Percentiles rank a stretch among this genome's conserved stretches.
phyloP scores from a whole-genome alignment of 2,329 filamentous ascomycete species.

The Teratosphaeria zuluensis region DNA sequence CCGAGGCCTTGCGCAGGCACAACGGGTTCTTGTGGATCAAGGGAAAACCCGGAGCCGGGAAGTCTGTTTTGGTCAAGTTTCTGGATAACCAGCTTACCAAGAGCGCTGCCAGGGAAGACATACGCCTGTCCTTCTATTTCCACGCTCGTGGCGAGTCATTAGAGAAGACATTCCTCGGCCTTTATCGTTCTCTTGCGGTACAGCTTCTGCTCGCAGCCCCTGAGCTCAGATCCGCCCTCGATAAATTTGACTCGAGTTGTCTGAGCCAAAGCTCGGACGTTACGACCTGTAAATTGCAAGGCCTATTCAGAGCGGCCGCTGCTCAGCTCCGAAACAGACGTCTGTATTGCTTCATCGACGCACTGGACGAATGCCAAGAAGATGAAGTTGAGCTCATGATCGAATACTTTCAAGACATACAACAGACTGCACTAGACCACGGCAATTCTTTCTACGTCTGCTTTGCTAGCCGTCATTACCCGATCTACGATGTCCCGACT shows the following conservation, averaged over 20 bases:
- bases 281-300: too few species aligned
- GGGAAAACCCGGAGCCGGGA: constrained; percentile 31
- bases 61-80: constrained; percentile 29
- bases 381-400: constrained; percentile 29
- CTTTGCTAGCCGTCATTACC: constrained; percentile 38
- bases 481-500: constrained; percentile 27
- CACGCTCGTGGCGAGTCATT: constrained; percentile 35
- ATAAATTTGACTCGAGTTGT: too few species aligned
- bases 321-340: too few species aligned
- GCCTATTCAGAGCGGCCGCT: too few species aligned
- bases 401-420: constrained; percentile 26
- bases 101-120: constrained; percentile 8
- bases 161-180: constrained; percentile 19
- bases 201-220: too few species aligned
- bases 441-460: constrained; percentile 21
- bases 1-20: constrained; percentile 9
- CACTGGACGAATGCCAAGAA: constrained; percentile 38
- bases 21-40: constrained; percentile 31
- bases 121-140: constrained; percentile 40
- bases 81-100: constrained; percentile 3
- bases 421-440: constrained; percentile 2
- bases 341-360: constrained; percentile 33
- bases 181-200: too few species aligned
- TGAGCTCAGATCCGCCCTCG: too few species aligned
- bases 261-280: too few species aligned